Evolutionary conservation across 2,329 filamentous ascomycete species (phyloP).

Genomic region (Fusarium sp.): DNA sequence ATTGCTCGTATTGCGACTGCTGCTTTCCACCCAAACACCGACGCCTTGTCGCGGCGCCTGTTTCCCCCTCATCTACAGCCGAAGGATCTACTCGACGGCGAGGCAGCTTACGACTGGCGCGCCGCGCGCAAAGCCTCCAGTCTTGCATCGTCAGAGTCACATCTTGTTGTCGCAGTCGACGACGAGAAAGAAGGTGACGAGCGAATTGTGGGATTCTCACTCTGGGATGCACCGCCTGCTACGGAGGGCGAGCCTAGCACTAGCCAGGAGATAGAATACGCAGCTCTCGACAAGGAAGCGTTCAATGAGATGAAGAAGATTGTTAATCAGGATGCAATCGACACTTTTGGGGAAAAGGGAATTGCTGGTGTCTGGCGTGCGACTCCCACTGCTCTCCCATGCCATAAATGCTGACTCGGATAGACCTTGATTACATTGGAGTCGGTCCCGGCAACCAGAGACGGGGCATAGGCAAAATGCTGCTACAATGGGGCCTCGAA

Average conservation of each 20-base stretch:
- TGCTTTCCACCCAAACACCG: conserved; percentile 20
- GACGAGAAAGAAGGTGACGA: not conserved
- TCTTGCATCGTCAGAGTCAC: not conserved
- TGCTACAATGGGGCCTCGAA: conserved; percentile 9
- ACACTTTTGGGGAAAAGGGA: conserved; percentile 3
- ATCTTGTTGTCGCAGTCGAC: conserved; percentile 5
- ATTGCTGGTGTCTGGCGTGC: conserved; percentile 22
- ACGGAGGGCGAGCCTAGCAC: not conserved
- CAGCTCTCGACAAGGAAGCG: conserved; percentile 10
- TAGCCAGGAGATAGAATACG: not conserved
- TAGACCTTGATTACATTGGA: conserved; percentile 28
- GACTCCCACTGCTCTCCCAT: not conserved
- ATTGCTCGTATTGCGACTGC: conserved; percentile 19
- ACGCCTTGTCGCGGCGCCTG: conserved; percentile 16
- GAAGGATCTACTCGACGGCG: conserved; percentile 6
- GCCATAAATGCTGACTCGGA: not conserved
- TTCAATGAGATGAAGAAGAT: conserved; percentile 11
- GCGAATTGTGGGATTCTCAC: conserved; percentile 14
- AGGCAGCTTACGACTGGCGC: conserved; percentile 28
- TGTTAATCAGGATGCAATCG: conserved; percentile 13
- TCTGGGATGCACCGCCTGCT: conserved; percentile 15
- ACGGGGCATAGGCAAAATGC: conserved; percentile 12
- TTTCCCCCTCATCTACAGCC: conserved; percentile 21
- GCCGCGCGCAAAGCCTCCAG: conserved; percentile 18
- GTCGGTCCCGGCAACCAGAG: conserved; percentile 14